Percentiles rank a stretch among this genome's conserved stretches.
These are phyloP conservation scores for Cadophora sp. DNA, from an alignment of 2,329 filamentous ascomycete species.

Conservation along the genomic window DNA sequence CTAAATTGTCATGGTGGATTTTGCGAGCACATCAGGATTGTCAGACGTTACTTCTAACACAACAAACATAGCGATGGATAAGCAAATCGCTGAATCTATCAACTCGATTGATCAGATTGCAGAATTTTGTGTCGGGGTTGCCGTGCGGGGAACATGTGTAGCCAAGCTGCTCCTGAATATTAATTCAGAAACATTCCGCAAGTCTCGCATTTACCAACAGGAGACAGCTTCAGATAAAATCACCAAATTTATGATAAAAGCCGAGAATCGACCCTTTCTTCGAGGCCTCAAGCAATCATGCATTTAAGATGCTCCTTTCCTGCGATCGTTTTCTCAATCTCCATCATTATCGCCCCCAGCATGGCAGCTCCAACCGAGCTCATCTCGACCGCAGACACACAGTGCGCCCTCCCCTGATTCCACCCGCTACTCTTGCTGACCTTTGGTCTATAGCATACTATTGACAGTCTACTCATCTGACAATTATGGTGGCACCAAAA, in stretches of 20 bases:
- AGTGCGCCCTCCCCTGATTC: not conserved
- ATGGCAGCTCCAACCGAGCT: not conserved
- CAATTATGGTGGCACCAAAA: constrained; percentile 2
- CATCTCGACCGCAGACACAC: not conserved
- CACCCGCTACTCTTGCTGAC: not conserved
- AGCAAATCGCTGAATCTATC: no score
- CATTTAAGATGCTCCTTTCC: not conserved
- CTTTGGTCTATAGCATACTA: not conserved
- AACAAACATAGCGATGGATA: not conserved
- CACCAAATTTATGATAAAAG: no score
- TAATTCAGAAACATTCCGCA: no score
- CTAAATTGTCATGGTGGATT: not conserved
- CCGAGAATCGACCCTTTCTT: no score
- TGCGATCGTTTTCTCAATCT: not conserved
- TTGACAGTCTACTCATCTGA: constrained; percentile 3
- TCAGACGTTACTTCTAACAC: not conserved
- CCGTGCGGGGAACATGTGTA: no score
- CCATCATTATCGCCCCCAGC: not conserved
- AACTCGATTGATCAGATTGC: no score
- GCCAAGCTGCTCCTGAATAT: no score
- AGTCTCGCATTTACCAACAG: no score
- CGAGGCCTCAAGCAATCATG: not conserved
- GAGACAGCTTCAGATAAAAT: not conserved
- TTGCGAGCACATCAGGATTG: not conserved
- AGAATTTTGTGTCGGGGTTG: no score